These are phyloP conservation scores for Pseudogymnoascus sp. DNA, from an alignment of 2,329 filamentous ascomycete species.

Conservation along the genomic window DNA sequence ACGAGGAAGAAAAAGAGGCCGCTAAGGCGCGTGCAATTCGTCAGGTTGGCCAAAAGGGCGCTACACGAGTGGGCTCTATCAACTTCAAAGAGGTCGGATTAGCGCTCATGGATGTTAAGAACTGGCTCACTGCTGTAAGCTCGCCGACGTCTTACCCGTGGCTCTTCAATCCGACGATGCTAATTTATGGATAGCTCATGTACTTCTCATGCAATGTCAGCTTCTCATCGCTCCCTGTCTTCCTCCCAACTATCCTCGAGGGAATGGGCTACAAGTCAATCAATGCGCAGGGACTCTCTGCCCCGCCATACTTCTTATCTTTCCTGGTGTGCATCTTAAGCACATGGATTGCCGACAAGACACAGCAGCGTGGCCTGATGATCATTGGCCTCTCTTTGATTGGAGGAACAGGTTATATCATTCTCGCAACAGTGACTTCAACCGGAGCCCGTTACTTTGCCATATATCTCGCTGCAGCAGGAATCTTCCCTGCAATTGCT, in stretches of 20 bases:
- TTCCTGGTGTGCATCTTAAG: conserved; percentile 55
- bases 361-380: conserved; percentile 55
- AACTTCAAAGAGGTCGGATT: conserved; percentile 40
- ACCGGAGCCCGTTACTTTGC: conserved; percentile 39
- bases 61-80: conserved; percentile 40
- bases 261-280: conserved; percentile 62
- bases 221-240: conserved; percentile 58
- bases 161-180: neutral
- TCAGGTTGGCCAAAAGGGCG: conserved; percentile 44
- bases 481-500: conserved; percentile 60
- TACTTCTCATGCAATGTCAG: conserved; percentile 58
- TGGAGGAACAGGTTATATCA: conserved; percentile 55
- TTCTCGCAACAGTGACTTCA: conserved; percentile 49
- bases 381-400: conserved; percentile 49
- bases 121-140: conserved; percentile 41
- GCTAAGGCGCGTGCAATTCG: conserved; percentile 46
- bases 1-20: conserved; percentile 37
- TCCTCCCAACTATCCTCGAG: conserved; percentile 54
- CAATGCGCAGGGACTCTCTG: conserved; percentile 63
- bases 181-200: conserved; percentile 35
- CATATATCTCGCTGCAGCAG: conserved; percentile 47
- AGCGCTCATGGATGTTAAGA: conserved; percentile 40
- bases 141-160: conserved; percentile 7
- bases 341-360: conserved; percentile 58
- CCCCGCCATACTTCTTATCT: conserved; percentile 62